Evolutionary conservation across 2,329 filamentous ascomycete species (phyloP).

Genomic region (Ophiocordyceps unilateralis): DNA sequence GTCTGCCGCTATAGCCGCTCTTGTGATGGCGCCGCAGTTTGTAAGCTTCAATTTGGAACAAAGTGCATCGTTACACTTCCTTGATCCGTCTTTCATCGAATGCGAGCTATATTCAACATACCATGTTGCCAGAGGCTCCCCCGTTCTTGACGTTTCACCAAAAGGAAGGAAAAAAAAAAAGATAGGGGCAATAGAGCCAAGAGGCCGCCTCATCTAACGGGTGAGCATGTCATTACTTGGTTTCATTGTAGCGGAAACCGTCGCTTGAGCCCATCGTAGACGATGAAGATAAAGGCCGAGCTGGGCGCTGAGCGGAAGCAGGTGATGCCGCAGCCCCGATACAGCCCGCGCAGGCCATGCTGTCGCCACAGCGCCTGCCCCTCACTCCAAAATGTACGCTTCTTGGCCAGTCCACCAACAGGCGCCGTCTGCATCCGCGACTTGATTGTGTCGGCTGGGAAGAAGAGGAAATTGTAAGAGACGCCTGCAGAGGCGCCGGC

Average conservation of each 20-base stretch:
- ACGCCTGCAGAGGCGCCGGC: constrained; percentile 81
- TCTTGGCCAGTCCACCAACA: constrained; percentile 34
- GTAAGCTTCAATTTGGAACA: not conserved
- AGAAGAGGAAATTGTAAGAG: constrained; percentile 94
- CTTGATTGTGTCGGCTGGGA: constrained; percentile 94
- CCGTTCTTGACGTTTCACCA: not conserved
- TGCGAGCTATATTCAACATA: not conserved
- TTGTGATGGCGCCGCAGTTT: not conserved
- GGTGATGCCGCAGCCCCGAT: constrained; percentile 89
- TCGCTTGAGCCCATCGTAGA: constrained; percentile 74
- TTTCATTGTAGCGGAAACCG: constrained; percentile 34
- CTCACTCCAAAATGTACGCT: constrained; percentile 56
- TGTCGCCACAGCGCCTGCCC: constrained; percentile 60
- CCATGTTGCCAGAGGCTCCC: too few species aligned
- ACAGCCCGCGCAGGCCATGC: constrained; percentile 69
- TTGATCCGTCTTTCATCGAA: not conserved
- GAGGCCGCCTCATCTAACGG: too few species aligned
- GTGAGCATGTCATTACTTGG: too few species aligned
- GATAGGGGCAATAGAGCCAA: too few species aligned
- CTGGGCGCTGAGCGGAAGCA: constrained; percentile 76
- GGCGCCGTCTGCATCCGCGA: constrained; percentile 88
- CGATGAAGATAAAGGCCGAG: constrained; percentile 95
- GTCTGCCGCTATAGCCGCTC: not conserved
- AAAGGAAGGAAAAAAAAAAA: not conserved
- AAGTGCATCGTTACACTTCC: not conserved